phyloP scores from a whole-genome alignment of 768 basidiomycete genomes.

The Cystobasidium tubakii region DNA sequence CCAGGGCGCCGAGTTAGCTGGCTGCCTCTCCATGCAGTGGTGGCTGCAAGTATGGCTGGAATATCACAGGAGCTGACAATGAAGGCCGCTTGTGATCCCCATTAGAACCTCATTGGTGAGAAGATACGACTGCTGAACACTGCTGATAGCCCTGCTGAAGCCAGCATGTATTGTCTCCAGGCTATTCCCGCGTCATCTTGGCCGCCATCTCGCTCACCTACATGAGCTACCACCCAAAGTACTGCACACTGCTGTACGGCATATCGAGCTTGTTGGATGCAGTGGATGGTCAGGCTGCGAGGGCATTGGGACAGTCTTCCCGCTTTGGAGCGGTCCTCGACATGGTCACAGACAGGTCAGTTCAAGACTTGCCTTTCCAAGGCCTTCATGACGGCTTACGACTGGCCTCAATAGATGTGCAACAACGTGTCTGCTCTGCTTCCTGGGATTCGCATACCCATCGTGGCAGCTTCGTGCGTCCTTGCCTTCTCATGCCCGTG shows the following conservation, averaged over 20 bases:
- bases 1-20: neutral
- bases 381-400: neutral
- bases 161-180: constrained; percentile 51
- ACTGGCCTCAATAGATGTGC: constrained; percentile 65
- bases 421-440: constrained; percentile 88
- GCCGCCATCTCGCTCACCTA: constrained; percentile 81
- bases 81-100: no score
- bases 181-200: constrained; percentile 82
- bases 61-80: no score
- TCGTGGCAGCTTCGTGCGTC: constrained; percentile 58
- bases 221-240: constrained; percentile 92
- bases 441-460: constrained; percentile 84
- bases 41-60: no score
- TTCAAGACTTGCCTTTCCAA: constrained; percentile 44
- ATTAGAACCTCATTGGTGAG: constrained; percentile 77
- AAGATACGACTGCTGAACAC: constrained; percentile 21
- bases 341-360: constrained; percentile 95
- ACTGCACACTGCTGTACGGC: constrained; percentile 80
- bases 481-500: neutral
- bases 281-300: constrained; percentile 86
- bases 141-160: neutral
- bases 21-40: neutral
- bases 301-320: constrained; percentile 79
- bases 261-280: constrained; percentile 90
- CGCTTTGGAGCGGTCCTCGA: constrained; percentile 97